Evolutionary conservation across 306 rosid species (phyloP), one percentile per base, ranked within the genome.

Genomic region (Morella rubra): DNA sequence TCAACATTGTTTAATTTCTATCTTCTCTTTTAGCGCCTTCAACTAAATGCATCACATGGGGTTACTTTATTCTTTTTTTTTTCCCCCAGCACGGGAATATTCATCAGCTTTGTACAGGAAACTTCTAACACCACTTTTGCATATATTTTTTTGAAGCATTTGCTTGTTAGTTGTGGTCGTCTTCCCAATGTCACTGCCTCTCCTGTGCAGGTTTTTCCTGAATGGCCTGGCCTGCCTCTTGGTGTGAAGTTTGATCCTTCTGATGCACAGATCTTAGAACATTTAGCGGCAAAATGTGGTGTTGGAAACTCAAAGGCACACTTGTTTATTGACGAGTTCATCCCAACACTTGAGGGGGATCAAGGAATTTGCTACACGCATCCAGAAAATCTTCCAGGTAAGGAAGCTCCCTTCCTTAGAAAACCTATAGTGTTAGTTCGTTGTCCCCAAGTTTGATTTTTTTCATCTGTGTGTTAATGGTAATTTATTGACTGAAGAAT

Each of bases 161-260:
- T 66, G 14, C 14, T 66, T 64, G 67, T 80, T 76, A 45, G 62
- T 73, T 66, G 32, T 50, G 46, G 44, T 75, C 69, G 60, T 49
- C 19, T 53, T 61, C 37, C 56, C 40, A 22, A 54, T 61, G 66
- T 73, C 44, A 47, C 73, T 85, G 68, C 72, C 73, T 78, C 76
- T 49, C 62, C 51, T 82, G 51, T 79, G 77, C 54, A 95, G 98
- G 92, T 88, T 82, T 84, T 83, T 74, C 67, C 80, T 10, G 89
- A 94, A 73, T 95, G 98, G 98, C 98, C 97, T 44, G 97, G 97
- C 45, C 81, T 95, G 79, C 98, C 98, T 19, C 60, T 78, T 81
- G 98, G 98, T 69, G 94, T 92, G 20, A 95, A 92, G 82, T 95
- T 95, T 86, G 96, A 95, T 81, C 97, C 98, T 69, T 86, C 97